Evolutionary conservation across 2,329 filamentous ascomycete species (phyloP), one percentile per base, ranked within the genome.

Genomic region (Colletotrichum nymphaeae): DNA sequence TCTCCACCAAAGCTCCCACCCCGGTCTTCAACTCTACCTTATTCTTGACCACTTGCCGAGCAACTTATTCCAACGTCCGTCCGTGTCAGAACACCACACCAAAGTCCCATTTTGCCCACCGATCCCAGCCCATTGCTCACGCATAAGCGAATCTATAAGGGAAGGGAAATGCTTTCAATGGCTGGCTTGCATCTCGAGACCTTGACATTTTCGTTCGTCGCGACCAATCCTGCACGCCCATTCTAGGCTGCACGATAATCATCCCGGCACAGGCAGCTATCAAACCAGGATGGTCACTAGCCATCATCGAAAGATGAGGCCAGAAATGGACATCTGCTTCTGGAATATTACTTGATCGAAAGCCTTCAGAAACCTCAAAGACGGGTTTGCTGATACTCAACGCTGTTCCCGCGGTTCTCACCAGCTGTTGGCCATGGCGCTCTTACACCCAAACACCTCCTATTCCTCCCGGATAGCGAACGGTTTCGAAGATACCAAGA

Each of bases 71-170:
- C 63, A 71, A 62, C 63, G 46, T 69, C 49, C 19, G 42, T 37
- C 57, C 19, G 42, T 37, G 22, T n/a, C 9, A 52, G 22, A 12
- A 22, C 22, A 22, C 37, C 28, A 5, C 28, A 69, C 37, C 58
- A 46, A 69, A 72, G 52, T 64, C 37, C 65, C 58, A 58, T 30
- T 58, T 63, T 60, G 26, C 35, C 64, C 19, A 52, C 52, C 49
- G 28, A 49, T 19, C n/a, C 22, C 12, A 37, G 28, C 19, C 42
- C 22, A 24, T 8, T 53, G 19, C n/a, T 26, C 9, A 11, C 9
- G 9, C 35, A 11, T 3, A 2, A 26, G 14, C 30, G 30, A 11
- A 6, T 49, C 22, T 22, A n/a, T 19, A 2, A 3, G 22, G 26
- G 16, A 24, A n/a, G 14, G 46, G 5, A 12, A 5, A 19, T 32